Evolutionary conservation across 2,329 filamentous ascomycete species (phyloP).

Genomic region (Exophiala viscosa): DNA sequence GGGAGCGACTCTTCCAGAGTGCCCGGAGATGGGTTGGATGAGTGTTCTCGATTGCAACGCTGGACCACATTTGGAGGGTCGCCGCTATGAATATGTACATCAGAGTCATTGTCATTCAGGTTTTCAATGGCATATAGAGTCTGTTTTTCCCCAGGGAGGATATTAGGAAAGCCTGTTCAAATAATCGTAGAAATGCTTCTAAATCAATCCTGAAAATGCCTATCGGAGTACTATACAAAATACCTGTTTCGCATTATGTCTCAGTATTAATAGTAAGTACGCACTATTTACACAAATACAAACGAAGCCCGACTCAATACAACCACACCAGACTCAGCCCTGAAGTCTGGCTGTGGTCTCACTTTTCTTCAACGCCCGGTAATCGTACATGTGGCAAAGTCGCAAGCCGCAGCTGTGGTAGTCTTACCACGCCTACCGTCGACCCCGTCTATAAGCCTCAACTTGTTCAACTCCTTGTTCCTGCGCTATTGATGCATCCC

Average conservation of each 20-base stretch:
- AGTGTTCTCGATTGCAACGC: background rate
- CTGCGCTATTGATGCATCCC: background rate
- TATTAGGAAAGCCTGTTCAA: too few species aligned
- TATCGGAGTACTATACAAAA: conserved; percentile 5
- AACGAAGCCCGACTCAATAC: background rate
- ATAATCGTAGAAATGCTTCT: too few species aligned
- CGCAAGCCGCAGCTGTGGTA: too few species aligned
- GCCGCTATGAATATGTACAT: background rate
- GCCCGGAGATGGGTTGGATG: conserved; percentile 81
- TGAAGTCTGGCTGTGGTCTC: conserved; percentile 1
- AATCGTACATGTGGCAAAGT: conserved; percentile 4
- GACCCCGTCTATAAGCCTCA: background rate
- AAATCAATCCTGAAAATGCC: too few species aligned
- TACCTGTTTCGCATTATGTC: conserved; percentile 5
- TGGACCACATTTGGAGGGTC: background rate
- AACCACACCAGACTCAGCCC: conserved; percentile 1
- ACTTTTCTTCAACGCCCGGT: background rate
- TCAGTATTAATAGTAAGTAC: conserved; percentile 21
- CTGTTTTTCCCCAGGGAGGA: background rate
- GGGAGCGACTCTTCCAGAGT: conserved; percentile 81
- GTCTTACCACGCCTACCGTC: background rate
- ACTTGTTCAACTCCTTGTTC: background rate
- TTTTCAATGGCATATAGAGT: background rate
- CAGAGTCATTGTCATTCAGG: too few species aligned
- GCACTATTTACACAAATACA: conserved; percentile 20